Evolutionary conservation across 345 rosid genomes (phyloP).

Genomic region (Eucalyptus marginata): DNA sequence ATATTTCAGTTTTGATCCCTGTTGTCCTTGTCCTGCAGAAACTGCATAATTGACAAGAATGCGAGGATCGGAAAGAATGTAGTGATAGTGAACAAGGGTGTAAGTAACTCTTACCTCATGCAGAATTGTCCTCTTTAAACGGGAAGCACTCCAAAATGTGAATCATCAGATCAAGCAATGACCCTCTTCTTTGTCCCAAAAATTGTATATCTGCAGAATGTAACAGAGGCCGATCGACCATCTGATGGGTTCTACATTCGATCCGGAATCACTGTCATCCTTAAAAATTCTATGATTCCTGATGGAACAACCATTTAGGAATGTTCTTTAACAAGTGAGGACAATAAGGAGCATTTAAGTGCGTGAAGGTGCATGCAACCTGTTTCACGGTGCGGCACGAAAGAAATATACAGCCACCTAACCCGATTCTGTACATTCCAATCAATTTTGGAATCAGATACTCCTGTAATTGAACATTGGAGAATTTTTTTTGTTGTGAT

Average conservation of each 20-base stretch:
- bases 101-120: slow-evolving; percentile 18
- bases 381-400: background rate
- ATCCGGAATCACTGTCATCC: slow-evolving; percentile 69
- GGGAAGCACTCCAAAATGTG: background rate
- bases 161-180: background rate
- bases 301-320: slow-evolving; percentile 59
- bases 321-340: background rate
- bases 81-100: slow-evolving; percentile 59
- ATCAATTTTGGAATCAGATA: background rate
- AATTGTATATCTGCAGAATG: slow-evolving; percentile 26
- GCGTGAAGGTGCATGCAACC: background rate
- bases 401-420: background rate
- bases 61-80: slow-evolving; percentile 72
- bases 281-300: slow-evolving; percentile 41
- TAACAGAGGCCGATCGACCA: slow-evolving; percentile 74
- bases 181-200: background rate
- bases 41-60: slow-evolving; percentile 81
- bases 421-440: background rate
- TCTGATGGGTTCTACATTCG: slow-evolving; percentile 74
- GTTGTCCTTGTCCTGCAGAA: slow-evolving; percentile 18
- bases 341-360: background rate
- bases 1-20: background rate
- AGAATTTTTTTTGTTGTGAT: background rate
- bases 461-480: background rate
- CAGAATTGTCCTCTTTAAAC: background rate